These are phyloP conservation scores for Pleurotus ostreatus DNA, from an alignment of 768 basidiomycete species.

Conservation along the genomic window DNA sequence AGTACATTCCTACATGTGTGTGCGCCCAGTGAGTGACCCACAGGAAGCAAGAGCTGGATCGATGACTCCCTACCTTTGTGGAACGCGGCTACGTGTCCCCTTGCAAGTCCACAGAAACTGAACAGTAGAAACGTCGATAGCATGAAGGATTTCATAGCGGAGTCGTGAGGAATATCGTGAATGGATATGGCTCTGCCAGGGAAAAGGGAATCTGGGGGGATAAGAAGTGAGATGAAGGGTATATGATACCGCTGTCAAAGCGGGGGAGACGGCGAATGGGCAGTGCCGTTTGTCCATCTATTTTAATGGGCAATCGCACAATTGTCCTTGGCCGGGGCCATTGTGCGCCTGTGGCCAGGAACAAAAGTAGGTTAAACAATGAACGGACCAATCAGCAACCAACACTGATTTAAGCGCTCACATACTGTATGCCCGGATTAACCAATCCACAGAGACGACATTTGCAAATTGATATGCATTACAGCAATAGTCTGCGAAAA, in stretches of 20 bases:
- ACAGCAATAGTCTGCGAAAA: no score
- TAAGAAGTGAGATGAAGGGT: not conserved
- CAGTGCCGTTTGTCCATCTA: not conserved
- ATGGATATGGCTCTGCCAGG: not conserved
- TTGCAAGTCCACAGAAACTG: not conserved
- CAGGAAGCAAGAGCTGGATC: not conserved
- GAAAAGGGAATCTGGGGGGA: not conserved
- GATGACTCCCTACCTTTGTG: constrained; percentile 19
- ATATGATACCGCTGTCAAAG: not conserved
- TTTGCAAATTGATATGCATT: no score
- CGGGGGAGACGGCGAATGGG: not conserved
- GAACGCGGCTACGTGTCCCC: constrained; percentile 26
- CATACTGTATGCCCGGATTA: no score
- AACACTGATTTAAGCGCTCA: no score
- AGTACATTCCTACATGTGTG: constrained; percentile 26
- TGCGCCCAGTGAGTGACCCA: not conserved
- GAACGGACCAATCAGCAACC: not conserved
- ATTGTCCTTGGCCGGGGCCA: not conserved
- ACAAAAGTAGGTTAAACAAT: not conserved
- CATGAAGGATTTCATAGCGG: not conserved
- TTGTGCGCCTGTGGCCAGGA: not conserved
- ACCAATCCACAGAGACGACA: no score
- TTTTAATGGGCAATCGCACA: not conserved
- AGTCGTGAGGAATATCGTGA: not conserved
- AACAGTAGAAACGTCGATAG: not conserved